Conservation (phyloP, 495 filamentous ascomycete genomes). For the Hyaloscypha bicolor region DNA sequence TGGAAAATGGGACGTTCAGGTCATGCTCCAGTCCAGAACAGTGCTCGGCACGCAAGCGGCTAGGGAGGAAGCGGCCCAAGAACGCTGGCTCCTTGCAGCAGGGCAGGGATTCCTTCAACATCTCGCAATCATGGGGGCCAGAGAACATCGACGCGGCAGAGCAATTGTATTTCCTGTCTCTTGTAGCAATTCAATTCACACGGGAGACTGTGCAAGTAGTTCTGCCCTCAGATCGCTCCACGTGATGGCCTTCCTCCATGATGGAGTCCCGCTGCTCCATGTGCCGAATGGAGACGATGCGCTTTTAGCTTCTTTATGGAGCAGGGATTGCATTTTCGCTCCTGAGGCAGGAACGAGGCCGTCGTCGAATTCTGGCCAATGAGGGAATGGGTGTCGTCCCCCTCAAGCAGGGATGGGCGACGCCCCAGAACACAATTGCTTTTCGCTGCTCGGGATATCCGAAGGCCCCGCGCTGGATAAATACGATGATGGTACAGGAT, state of each 20-base stretch:
- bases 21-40: not conserved
- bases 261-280: not conserved
- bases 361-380: not conserved
- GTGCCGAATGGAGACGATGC: not conserved
- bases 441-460: not conserved
- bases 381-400: not conserved
- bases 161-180: not conserved
- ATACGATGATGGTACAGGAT: too few relatives aligned
- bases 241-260: not conserved
- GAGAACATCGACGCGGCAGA: not conserved
- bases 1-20: not conserved
- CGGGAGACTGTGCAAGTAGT: not conserved
- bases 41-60: not conserved
- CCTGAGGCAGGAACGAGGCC: not conserved
- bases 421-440: slow-evolving; percentile 3
- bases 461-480: not conserved
- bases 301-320: not conserved
- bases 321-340: not conserved
- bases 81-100: slow-evolving; percentile 1
- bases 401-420: not conserved
- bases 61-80: not conserved
- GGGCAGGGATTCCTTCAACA: not conserved
- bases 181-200: not conserved
- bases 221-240: not conserved
- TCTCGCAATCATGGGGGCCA: not conserved